These are phyloP conservation scores for Penicillium crystallinum DNA, from an alignment of 495 filamentous ascomycete genomes.

Conservation along the genomic window DNA sequence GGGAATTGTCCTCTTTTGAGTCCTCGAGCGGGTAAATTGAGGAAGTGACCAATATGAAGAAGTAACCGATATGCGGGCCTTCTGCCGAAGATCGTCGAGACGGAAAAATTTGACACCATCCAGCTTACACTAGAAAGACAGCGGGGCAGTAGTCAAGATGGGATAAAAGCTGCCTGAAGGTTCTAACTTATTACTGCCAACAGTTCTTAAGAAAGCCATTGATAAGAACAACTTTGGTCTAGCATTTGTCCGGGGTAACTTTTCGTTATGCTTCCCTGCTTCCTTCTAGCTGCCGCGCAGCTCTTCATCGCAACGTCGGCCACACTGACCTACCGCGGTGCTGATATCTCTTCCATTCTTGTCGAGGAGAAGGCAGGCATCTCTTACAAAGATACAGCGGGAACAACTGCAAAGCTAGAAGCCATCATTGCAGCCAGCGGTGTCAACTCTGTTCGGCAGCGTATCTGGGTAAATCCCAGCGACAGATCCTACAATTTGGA, in stretches of 20 bases:
- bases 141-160: background rate
- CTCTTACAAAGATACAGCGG: conserved; percentile 53
- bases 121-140: no score
- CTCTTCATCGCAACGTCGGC: conserved; percentile 27
- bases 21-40: background rate
- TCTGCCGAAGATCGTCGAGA: no score
- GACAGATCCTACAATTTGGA: conserved; percentile 61
- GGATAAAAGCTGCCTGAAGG: background rate
- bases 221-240: no score
- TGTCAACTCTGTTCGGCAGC: conserved; percentile 66
- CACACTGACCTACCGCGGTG: conserved; percentile 58
- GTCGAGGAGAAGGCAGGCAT: conserved; percentile 59
- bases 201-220: no score
- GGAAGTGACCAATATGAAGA: no score
- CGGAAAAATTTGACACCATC: background rate
- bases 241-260: no score
- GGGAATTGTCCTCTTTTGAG: background rate
- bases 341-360: conserved; percentile 67
- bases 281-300: conserved; percentile 20
- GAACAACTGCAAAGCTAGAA: conserved; percentile 52
- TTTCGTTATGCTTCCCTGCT: conserved; percentile 15
- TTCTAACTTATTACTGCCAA: no score
- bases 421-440: conserved; percentile 57
- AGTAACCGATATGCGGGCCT: no score
- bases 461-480: conserved; percentile 66